Evolutionary conservation across 2,329 filamentous ascomycete species (phyloP), one percentile per base, ranked within the genome.

Genomic region (Ophiostoma piceae): DNA sequence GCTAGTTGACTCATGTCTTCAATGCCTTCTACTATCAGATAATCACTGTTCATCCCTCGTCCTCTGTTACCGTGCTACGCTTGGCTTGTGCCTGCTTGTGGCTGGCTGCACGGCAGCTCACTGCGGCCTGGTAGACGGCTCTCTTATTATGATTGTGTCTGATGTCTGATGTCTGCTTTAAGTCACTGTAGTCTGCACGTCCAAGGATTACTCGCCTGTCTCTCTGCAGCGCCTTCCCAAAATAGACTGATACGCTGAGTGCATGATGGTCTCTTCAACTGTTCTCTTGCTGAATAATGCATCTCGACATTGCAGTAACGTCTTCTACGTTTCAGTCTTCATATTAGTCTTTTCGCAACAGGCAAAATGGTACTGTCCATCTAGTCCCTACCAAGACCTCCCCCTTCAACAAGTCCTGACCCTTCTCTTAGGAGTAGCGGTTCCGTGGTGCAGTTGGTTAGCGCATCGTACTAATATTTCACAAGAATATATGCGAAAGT

Each of bases 401-500:
- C n/a, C 54, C 66, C n/a, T 67, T n/a, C 54, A 41, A 41, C 54
- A 57, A 29, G 66, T 67, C 54, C 67, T 43, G 66, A 22, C 66
- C 66, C 66, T 60, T 29, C 37, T 64, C 66, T 39, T 67, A n/a
- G 26, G 51, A 32, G 39, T 65, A 67, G 68, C 68, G 68, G 68
- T 69, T 69, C 68, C 68, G 69, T 70, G 69, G 69, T 70, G 69
- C 69, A 70, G 69, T 70, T 70, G 69, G 66, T 67, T 67, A 70
- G 66, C 69, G 66, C 69, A 69, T 69, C 68, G 68, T 69, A 69
- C 68, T 69, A 69, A 69, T 69, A 69, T 69, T 69, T 70, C 66
- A 54, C 57, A 62, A 41, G 41, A 67, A 67, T 51, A 66, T 51
- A 70, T 70, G 69, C 69, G 69, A 70, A 70, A 70, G 69, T 70